Base-by-base conservation (phyloP, 139 green algal species). In the Chlorella sorokiniana region DNA sequence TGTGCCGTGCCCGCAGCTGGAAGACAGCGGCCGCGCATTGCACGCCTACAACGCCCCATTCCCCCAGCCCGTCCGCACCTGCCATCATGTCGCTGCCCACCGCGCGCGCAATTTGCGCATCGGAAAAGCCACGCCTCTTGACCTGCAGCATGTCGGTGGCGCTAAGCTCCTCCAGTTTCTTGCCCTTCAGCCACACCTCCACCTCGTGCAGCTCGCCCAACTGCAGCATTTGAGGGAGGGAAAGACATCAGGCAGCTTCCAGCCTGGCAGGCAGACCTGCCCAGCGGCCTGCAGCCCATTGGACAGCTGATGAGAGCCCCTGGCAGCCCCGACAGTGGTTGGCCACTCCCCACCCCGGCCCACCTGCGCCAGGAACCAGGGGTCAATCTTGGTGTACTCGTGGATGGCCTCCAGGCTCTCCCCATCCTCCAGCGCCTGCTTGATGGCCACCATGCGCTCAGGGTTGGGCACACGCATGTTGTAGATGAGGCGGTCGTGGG, bases 301-400 rank as follows among this genome's bases (percentile, higher is more conserved):
- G n/a, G n/a, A n/a, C n/a, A n/a, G n/a, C n/a, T n/a, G n/a, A n/a
- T n/a, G n/a, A n/a, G n/a, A n/a, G n/a, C n/a, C n/a, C n/a, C n/a
- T n/a, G 16, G 48, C 48, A 25, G 11, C 48, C 48, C 48, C 48
- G 16, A 16, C 48, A 59, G 48, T 59, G 48, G 14, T 59, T 59
- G 48, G 48, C 48, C 48, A 59, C 48, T 16, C 11, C 11, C 11
- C 48, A 59, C 14, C 14, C 48, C 48, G 14, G 4, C 83, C 79
- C 79, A 96, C 74, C 90, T 99, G 96, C 44, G 83, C 83, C 62
- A 99, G 81, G 89, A 98, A 99, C 97, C 97, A 99, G 52, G 91
- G 92, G 92, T 99, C 97, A 63, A 99, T 98, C 20, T 93, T 93
- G 64, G 97, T 99, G 48, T 97, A 89, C 79, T 98, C 90, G 69